Evolutionary conservation across 306 rosid genomes (phyloP).

Genomic region (Biancaea sappan): DNA sequence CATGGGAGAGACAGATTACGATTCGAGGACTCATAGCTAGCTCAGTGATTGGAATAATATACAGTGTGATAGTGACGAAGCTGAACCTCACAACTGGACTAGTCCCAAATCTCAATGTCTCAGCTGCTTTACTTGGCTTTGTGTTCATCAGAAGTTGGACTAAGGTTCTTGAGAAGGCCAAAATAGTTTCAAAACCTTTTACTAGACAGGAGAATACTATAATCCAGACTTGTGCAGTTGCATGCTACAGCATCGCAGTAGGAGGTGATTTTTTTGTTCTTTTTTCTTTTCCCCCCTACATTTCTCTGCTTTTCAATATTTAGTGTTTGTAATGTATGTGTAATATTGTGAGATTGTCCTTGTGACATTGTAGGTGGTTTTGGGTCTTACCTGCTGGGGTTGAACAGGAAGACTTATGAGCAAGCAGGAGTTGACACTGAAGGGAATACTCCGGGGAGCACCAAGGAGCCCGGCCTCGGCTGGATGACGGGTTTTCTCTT

Average conservation of each 20-base stretch:
- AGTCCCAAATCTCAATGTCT: slow-evolving; percentile 94
- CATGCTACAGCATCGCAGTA: slow-evolving; percentile 90
- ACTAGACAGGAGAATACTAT: slow-evolving; percentile 92
- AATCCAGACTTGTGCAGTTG: slow-evolving; percentile 96
- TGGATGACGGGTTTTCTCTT: slow-evolving; percentile 97
- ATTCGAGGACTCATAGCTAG: slow-evolving; percentile 78
- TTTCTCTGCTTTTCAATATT: neutral
- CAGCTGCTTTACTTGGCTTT: slow-evolving; percentile 95
- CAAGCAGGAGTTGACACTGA: slow-evolving; percentile 82
- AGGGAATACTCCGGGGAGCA: slow-evolving; percentile 80
- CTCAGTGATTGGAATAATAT: slow-evolving; percentile 64
- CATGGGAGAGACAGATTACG: slow-evolving; percentile 85
- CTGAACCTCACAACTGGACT: slow-evolving; percentile 94
- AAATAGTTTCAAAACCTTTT: slow-evolving; percentile 74
- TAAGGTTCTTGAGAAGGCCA: slow-evolving; percentile 72
- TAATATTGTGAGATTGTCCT: slow-evolving; percentile 6
- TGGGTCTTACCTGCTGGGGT: slow-evolving; percentile 91
- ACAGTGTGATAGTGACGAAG: slow-evolving; percentile 90
- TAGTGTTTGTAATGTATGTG: neutral
- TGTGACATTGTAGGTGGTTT: slow-evolving; percentile 77
- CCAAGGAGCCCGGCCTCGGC: slow-evolving; percentile 84
- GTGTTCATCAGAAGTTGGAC: slow-evolving; percentile 88
- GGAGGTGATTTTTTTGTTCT: slow-evolving; percentile 62
- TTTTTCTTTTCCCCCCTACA: no score
- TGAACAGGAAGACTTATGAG: slow-evolving; percentile 75